Percentiles rank a stretch among this genome's conserved stretches.
Evolutionary conservation across 148 eudicot species (phyloP).

Genomic region (Rhododendron mucronatum): DNA sequence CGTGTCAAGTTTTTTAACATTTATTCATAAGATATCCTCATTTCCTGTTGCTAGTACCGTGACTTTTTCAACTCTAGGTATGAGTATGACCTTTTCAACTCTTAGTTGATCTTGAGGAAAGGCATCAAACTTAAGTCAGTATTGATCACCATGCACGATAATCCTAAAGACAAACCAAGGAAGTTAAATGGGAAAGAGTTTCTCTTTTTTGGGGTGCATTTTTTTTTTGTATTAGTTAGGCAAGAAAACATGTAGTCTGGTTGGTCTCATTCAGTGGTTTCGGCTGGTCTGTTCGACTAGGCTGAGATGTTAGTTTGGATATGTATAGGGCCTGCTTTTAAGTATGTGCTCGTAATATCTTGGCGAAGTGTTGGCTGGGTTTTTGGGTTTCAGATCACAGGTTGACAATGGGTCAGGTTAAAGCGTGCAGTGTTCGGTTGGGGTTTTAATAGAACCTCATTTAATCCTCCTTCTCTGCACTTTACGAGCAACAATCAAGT

Average conservation of each 20-base stretch:
- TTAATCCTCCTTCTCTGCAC: not conserved
- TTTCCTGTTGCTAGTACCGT: not conserved
- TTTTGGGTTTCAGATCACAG: not conserved
- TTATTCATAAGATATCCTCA: not conserved
- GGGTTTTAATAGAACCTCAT: not conserved
- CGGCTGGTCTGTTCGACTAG: not conserved
- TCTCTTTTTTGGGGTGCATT: not conserved
- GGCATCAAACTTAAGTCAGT: not conserved
- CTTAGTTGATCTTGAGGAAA: not conserved
- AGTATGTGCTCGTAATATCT: not conserved
- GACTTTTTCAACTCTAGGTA: not conserved
- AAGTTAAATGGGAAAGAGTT: not conserved
- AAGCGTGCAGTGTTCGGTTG: not conserved
- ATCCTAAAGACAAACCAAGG: not conserved
- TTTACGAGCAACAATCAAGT: not conserved
- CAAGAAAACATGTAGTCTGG: not conserved
- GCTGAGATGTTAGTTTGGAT: not conserved
- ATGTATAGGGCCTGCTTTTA: not conserved
- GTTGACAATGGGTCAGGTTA: not conserved
- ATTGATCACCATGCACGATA: not conserved
- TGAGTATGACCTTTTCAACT: not conserved
- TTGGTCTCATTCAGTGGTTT: not conserved
- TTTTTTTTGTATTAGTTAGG: not conserved
- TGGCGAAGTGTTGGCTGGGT: not conserved
- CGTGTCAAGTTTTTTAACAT: not conserved